A percentile compares a stretch with the other conserved stretches of the same genome.
Conservation (phyloP, 768 basidiomycete species). For the Mycena maculata region DNA sequence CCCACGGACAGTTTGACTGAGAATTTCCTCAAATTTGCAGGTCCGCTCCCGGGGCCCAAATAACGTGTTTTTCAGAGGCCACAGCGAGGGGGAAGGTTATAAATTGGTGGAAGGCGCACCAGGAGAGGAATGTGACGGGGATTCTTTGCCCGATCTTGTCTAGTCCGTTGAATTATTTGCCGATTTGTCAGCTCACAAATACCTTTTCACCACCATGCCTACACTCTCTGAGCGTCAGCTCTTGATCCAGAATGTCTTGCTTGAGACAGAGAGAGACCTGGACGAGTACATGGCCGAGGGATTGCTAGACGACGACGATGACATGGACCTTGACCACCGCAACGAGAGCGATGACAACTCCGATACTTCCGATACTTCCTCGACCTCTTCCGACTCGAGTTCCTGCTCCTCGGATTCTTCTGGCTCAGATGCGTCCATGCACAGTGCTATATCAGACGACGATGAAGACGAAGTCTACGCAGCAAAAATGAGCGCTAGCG, state of each 20-base stretch:
- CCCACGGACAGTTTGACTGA: background rate
- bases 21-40: too few relatives aligned
- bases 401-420: conserved; percentile 1
- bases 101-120: background rate
- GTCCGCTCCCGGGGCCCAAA: too few relatives aligned
- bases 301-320: background rate
- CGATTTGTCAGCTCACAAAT: background rate
- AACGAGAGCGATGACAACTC: background rate
- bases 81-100: background rate
- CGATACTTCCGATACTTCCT: background rate
- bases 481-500: background rate
- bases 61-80: too few relatives aligned
- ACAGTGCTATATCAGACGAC: background rate
- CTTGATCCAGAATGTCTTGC: background rate
- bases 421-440: background rate
- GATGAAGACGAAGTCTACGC: conserved; percentile 14
- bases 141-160: background rate
- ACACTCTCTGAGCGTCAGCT: conserved; percentile 5
- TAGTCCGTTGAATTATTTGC: background rate
- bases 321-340: background rate
- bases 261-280: background rate
- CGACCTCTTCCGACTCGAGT: background rate
- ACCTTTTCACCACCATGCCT: background rate
- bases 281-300: background rate
- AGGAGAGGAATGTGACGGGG: background rate